Evolutionary conservation across 257 asterid genomes (phyloP).

Genomic region (Jacaranda mimosifolia): DNA sequence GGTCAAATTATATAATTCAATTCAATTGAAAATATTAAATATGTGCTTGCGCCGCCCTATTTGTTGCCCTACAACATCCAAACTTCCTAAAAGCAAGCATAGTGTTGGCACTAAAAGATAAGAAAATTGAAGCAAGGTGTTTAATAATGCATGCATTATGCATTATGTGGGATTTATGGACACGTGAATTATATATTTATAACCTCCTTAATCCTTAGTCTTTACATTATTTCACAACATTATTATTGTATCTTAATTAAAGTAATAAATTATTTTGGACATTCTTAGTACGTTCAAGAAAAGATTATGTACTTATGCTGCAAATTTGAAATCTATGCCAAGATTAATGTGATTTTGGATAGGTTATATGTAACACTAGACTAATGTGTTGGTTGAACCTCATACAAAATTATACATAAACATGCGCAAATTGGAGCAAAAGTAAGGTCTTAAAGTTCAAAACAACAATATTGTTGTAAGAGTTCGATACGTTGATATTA

Average conservation of each 20-base stretch:
- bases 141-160: conserved; percentile 15
- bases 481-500: no score
- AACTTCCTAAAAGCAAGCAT: conserved; percentile 20
- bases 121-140: background rate
- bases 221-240: conserved; percentile 14
- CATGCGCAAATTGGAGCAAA: background rate
- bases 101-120: background rate
- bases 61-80: background rate
- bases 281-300: background rate
- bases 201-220: background rate
- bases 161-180: conserved; percentile 22
- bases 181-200: background rate
- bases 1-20: no score
- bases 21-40: no score
- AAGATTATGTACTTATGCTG: background rate
- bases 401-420: background rate
- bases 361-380: background rate
- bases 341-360: no score
- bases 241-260: background rate
- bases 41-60: background rate
- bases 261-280: no score
- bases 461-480: no score
- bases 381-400: background rate
- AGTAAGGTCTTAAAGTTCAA: no score
- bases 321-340: background rate